These are phyloP conservation scores for Cucurbitaria berberidis DNA, from an alignment of 2,329 filamentous ascomycete species.

Conservation along the genomic window DNA sequence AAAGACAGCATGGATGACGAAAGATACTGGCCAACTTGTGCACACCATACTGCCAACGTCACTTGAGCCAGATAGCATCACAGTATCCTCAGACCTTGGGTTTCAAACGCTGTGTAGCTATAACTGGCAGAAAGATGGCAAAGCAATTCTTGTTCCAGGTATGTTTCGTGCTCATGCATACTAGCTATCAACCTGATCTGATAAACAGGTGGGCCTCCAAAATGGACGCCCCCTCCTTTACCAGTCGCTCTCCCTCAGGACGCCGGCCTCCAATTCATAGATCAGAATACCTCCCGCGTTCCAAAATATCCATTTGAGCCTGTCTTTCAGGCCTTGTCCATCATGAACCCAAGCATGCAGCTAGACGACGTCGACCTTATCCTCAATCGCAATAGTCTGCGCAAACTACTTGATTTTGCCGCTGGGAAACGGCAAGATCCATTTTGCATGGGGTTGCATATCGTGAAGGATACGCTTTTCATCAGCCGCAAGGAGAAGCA, in stretches of 20 bases:
- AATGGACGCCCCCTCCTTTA: conserved; percentile 19
- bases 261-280: conserved; percentile 20
- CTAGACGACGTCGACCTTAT: conserved; percentile 25
- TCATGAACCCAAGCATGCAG: conserved; percentile 15
- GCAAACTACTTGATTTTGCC: conserved; percentile 25
- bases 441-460: conserved; percentile 43
- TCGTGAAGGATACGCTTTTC: conserved; percentile 44
- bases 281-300: conserved; percentile 37
- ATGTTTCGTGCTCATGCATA: background rate
- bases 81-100: conserved; percentile 15
- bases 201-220: conserved; percentile 20
- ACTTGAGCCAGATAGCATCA: conserved; percentile 5
- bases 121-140: conserved; percentile 24
- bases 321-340: conserved; percentile 21
- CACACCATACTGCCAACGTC: conserved; percentile 11
- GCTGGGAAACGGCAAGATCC: conserved; percentile 23
- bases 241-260: conserved; percentile 17
- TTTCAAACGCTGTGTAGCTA: conserved; percentile 28
- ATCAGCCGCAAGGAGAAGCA: conserved; percentile 37
- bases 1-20: conserved; percentile 23
- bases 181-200: background rate
- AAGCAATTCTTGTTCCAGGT: conserved; percentile 17
- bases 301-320: conserved; percentile 38
- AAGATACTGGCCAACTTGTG: conserved; percentile 10
- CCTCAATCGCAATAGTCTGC: conserved; percentile 25